A percentile compares a stretch with the other conserved stretches of the same genome.
These are phyloP conservation scores for Solanum tacnaense DNA, from an alignment of 257 asterid species.

Conservation along the genomic window DNA sequence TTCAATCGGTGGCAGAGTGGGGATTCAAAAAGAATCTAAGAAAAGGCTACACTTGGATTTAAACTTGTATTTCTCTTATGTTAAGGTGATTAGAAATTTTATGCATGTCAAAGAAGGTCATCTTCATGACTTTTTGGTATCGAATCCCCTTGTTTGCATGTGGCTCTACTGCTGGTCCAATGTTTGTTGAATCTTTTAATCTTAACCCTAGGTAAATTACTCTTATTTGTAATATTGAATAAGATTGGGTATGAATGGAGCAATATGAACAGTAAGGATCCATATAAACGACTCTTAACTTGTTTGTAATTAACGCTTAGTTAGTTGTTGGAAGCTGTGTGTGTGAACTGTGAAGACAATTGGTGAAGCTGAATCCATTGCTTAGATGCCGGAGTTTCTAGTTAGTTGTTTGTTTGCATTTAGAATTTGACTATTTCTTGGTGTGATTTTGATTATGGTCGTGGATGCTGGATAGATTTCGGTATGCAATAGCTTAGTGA, in stretches of 20 bases:
- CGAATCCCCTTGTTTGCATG: not conserved
- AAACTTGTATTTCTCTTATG: not conserved
- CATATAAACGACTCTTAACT: not conserved
- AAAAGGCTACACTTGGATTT: not conserved
- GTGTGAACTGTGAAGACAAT: not conserved
- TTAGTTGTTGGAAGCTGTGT: not conserved
- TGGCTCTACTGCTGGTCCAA: not conserved
- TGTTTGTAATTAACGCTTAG: not conserved
- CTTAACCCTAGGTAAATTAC: not conserved
- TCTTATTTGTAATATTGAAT: not conserved
- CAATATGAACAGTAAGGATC: not conserved
- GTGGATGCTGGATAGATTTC: not conserved
- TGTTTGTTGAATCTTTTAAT: not conserved
- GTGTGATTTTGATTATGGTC: not conserved
- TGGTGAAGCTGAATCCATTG: not conserved
- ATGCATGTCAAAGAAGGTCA: not conserved
- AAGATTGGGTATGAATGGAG: not conserved
- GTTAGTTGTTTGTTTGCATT: not conserved
- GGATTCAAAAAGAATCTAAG: not conserved
- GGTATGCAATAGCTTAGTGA: not conserved
- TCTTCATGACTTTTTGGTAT: not conserved
- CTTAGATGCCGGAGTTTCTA: not conserved
- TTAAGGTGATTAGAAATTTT: not conserved
- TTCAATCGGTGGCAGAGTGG: not conserved
- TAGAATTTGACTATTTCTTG: not conserved